phyloP scores from a whole-genome alignment of 805 yeast genomes.

The Trichomonascus vanleenenianus region DNA sequence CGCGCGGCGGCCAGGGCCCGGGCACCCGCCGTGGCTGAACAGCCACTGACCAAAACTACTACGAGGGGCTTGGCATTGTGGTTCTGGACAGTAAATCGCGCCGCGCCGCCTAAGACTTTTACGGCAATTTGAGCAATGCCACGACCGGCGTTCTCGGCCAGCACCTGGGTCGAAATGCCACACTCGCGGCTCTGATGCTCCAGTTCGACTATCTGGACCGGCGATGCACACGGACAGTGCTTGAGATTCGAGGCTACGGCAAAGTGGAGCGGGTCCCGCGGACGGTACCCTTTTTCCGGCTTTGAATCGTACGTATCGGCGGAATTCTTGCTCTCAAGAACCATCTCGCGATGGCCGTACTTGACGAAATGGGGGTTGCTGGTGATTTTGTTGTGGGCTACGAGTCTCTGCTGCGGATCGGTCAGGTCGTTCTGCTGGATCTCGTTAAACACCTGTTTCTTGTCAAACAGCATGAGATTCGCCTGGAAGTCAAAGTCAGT shows the following conservation, averaged over 20 bases:
- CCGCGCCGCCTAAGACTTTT: conserved; percentile 59
- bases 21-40: conserved; percentile 53
- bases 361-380: conserved; percentile 28
- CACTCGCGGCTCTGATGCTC: conserved; percentile 52
- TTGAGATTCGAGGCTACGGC: conserved; percentile 11
- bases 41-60: conserved; percentile 60
- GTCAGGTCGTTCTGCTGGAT: conserved; percentile 56
- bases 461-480: conserved; percentile 75
- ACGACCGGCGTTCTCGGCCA: conserved; percentile 62
- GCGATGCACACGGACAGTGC: conserved; percentile 43
- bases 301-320: not conserved
- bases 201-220: conserved; percentile 71
- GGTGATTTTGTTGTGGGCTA: conserved; percentile 54
- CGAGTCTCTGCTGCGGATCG: conserved; percentile 56
- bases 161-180: conserved; percentile 36
- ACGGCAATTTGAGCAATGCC: conserved; percentile 55
- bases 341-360: conserved; percentile 67
- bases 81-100: conserved; percentile 55
- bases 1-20: conserved; percentile 74
- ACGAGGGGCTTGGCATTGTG: conserved; percentile 77
- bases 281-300: not conserved
- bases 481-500: conserved; percentile 83
- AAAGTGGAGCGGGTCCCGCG: not conserved
- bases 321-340: conserved; percentile 37
- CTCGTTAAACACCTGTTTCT: conserved; percentile 69